Evolutionary conservation across 345 rosid genomes (phyloP), one percentile per base, ranked within the genome.

Genomic region (Euphorbia pulcherrima): DNA sequence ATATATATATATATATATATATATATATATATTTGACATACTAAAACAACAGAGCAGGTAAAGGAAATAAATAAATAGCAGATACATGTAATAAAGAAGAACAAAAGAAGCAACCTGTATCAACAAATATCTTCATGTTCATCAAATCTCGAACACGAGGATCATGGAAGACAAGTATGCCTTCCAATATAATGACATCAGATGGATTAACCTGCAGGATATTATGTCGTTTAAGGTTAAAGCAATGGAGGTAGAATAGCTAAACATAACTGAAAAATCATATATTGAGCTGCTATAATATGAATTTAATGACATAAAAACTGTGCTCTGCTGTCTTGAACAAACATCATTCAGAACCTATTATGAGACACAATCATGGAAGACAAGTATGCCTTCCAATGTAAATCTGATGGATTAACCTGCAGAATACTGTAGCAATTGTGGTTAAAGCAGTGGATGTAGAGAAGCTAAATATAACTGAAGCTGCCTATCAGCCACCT

Each of bases 101-200:
- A n/a, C n/a, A n/a, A n/a, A 74, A 67, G 57, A 64, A 72, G 68
- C 41, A 70, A 92, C 98, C 98, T 87, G 97, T 83, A 87, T 92
- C 96, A 62, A 92, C 98, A 83, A 92, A 90, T 80, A 92, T 90
- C 81, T 92, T 92, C 97, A 92, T 92, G 89, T 88, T 90, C 98
- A 90, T 92, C 87, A 92, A 62, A 55, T 79, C 92, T 63, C 97
- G 83, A 65, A 92, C 87, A 62, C 89, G 86, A 47, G 90, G 83
- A 81, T 92, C 98, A 68, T 92, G 98, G 79, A 92, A 90, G 73
- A 88, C 62, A 65, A 92, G 97, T 78, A 92, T 92, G 69, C 98
- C 98, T 86, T 90, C 98, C 79, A 92, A 83, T 69, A 92, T 81
- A 68, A 92, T 92, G 60, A 92, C 98, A 82, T 92, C 96, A 20